phyloP scores from a whole-genome alignment of 345 rosid genomes.

The Ceriops zippeliana region DNA sequence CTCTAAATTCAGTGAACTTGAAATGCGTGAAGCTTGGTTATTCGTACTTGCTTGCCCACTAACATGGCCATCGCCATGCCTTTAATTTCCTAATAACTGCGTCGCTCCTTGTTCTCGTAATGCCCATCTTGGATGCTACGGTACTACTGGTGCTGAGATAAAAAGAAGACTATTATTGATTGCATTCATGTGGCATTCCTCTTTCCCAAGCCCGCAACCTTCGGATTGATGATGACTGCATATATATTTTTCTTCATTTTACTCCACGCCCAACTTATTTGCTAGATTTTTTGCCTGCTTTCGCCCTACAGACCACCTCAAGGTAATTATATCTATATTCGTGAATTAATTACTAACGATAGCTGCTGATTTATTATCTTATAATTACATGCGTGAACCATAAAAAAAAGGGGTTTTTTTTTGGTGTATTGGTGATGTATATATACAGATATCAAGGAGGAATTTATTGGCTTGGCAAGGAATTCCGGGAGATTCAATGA shows the following conservation, averaged over 20 bases:
- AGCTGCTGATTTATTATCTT: too few relatives aligned
- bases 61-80: constrained; percentile 13
- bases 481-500: constrained; percentile 58
- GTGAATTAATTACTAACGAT: too few relatives aligned
- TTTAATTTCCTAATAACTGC: constrained; percentile 31
- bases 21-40: constrained; percentile 63
- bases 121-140: constrained; percentile 14
- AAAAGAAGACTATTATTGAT: constrained; percentile 26
- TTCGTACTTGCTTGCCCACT: constrained; percentile 41
- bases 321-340: constrained; percentile 38
- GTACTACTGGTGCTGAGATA: constrained; percentile 13
- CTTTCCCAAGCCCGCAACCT: too few relatives aligned
- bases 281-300: constrained; percentile 62
- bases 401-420: too few relatives aligned
- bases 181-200: constrained; percentile 19
- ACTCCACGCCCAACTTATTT: constrained; percentile 46
- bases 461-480: constrained; percentile 47
- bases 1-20: constrained; percentile 48
- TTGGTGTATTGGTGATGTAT: neutral
- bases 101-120: constrained; percentile 23
- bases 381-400: too few relatives aligned
- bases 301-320: constrained; percentile 57
- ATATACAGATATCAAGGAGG: constrained; percentile 50
- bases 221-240: constrained; percentile 24
- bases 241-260: constrained; percentile 38